Percentiles rank a stretch among this genome's conserved stretches.
phyloP scores from a whole-genome alignment of 1,284 basidiomycete species.

The Malassezia yamatoensis region DNA sequence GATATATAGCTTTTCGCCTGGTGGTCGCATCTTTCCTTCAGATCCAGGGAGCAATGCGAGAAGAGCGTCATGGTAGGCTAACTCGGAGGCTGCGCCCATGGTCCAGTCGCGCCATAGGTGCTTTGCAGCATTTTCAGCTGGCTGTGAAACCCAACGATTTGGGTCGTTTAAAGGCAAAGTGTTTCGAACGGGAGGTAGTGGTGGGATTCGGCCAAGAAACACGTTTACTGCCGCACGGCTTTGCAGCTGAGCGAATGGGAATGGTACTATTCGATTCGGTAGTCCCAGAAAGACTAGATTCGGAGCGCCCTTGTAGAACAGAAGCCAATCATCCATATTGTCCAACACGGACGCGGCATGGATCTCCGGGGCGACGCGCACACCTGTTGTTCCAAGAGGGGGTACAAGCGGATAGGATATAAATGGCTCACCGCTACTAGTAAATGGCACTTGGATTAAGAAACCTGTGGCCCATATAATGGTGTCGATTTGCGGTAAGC shows the following conservation, averaged over 20 bases:
- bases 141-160: conserved; percentile 19
- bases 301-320: conserved; percentile 32
- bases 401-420: conserved; percentile 17
- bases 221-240: conserved; percentile 13
- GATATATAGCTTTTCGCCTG: conserved; percentile 1
- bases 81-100: not conserved
- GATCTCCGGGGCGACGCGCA: not conserved
- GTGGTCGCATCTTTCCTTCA: not conserved
- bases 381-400: not conserved
- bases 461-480: conserved; percentile 47
- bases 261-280: conserved; percentile 39
- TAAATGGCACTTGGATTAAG: conserved; percentile 27
- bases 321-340: conserved; percentile 40
- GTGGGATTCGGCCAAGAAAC: conserved; percentile 17
- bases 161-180: conserved; percentile 19
- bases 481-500: conserved; percentile 25
- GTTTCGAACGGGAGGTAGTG: conserved; percentile 22
- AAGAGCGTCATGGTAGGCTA: conserved; percentile 29
- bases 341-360: conserved; percentile 13
- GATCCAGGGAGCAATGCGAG: conserved; percentile 13
- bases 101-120: conserved; percentile 8
- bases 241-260: conserved; percentile 36
- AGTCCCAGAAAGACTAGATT: conserved; percentile 31
- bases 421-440: conserved; percentile 4
- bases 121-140: not conserved